A percentile compares a stretch with the other conserved stretches of the same genome.
Evolutionary conservation across 108 stramenopile genomes (phyloP).

Genomic region (Schizochytrium sp.): DNA sequence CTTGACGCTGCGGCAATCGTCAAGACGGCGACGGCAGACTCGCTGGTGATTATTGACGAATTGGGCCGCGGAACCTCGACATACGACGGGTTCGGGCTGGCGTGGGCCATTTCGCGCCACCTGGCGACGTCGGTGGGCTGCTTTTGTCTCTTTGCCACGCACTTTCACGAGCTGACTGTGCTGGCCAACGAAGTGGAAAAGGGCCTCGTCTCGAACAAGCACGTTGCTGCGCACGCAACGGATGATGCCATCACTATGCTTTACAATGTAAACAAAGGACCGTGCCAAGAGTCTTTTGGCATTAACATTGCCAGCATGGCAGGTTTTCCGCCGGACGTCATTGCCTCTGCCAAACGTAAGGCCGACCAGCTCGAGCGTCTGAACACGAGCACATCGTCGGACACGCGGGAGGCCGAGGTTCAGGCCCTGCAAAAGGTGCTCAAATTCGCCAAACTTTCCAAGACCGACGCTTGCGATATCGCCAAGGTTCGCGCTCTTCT

Average conservation of each 20-base stretch:
- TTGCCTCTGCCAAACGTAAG: conserved; percentile 84
- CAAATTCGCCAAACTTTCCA: neutral
- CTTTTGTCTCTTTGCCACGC: conserved; percentile 89
- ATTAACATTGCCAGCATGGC: conserved; percentile 93
- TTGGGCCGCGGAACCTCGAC: conserved; percentile 93
- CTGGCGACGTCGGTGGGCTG: conserved; percentile 66
- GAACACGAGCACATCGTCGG: neutral
- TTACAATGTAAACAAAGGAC: conserved; percentile 68
- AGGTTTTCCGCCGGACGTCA: conserved; percentile 67
- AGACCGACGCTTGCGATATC: neutral
- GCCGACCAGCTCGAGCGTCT: conserved; percentile 66
- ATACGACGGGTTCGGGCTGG: conserved; percentile 85
- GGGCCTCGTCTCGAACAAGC: conserved; percentile 64
- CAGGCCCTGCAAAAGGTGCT: neutral
- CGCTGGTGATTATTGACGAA: conserved; percentile 95
- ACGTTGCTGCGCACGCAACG: conserved; percentile 66
- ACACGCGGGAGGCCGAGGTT: neutral
- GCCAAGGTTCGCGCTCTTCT: neutral
- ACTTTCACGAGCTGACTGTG: conserved; percentile 94
- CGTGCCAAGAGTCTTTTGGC: conserved; percentile 87
- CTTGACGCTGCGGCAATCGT: conserved; percentile 85
- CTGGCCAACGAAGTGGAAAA: conserved; percentile 45
- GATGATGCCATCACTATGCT: conserved; percentile 42
- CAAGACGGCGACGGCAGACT: conserved; percentile 67
- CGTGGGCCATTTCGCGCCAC: conserved; percentile 87